Evolutionary conservation across 441 rosid genomes (phyloP).

Genomic region (Adansonia rubrostipa): DNA sequence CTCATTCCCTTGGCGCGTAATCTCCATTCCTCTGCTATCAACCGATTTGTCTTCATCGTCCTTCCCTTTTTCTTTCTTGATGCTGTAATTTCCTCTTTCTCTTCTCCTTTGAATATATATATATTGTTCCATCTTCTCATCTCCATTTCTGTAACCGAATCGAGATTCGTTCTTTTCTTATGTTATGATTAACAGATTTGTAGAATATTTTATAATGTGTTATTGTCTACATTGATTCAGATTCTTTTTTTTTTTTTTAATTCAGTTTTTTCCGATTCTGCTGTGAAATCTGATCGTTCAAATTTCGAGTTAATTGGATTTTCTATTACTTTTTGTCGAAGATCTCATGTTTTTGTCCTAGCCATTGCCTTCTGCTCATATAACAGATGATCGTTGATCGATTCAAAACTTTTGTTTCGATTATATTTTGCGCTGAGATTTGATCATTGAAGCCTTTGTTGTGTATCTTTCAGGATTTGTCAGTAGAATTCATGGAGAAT

Average conservation of each 20-base stretch:
- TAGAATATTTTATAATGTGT: not conserved
- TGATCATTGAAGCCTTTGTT: slow-evolving; percentile 19
- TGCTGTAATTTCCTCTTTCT: slow-evolving; percentile 22
- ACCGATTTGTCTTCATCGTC: slow-evolving; percentile 20
- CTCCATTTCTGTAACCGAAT: slow-evolving; percentile 12
- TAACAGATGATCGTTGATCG: not conserved
- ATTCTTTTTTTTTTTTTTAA: slow-evolving; percentile 9
- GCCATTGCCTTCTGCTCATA: not conserved
- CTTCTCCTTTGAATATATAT: not conserved
- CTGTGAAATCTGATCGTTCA: slow-evolving; percentile 18
- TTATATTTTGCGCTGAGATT: slow-evolving; percentile 10
- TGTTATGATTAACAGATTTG: not conserved
- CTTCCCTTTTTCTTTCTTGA: slow-evolving; percentile 15
- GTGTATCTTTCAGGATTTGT: slow-evolving; percentile 23
- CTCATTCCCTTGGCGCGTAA: slow-evolving; percentile 38
- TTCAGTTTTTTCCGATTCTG: not conserved
- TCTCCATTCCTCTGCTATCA: slow-evolving; percentile 17
- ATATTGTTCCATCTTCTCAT: not conserved
- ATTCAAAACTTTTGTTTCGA: not conserved
- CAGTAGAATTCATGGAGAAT: slow-evolving; percentile 20
- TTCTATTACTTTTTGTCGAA: slow-evolving; percentile 7
- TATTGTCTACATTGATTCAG: slow-evolving; percentile 32
- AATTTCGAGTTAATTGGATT: not conserved
- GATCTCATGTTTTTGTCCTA: slow-evolving; percentile 40
- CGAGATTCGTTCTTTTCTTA: slow-evolving; percentile 17